Percentiles rank a stretch among this genome's conserved stretches.
Conservation (phyloP, 495 filamentous ascomycete species). For the Xylaria grammica region DNA sequence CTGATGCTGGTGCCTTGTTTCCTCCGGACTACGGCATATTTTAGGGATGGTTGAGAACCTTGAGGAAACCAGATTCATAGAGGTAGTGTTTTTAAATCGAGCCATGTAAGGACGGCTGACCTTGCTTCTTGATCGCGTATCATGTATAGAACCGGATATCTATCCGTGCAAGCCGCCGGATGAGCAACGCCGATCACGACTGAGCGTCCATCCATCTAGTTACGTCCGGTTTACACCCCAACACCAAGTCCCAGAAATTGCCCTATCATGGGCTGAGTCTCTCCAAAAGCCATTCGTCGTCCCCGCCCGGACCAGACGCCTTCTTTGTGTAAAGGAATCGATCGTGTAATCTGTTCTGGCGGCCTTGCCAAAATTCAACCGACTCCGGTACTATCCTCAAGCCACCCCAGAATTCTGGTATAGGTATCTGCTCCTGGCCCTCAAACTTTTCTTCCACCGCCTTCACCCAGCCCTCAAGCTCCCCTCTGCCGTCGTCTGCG, state of each 20-base stretch:
- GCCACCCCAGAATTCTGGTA: slow-evolving; percentile 95
- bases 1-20: too few species aligned
- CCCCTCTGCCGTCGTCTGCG: slow-evolving; percentile 63
- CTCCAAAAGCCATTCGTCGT: slow-evolving; percentile 60
- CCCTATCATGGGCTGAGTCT: slow-evolving; percentile 63
- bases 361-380: slow-evolving; percentile 95
- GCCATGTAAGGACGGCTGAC: neutral
- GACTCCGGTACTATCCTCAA: slow-evolving; percentile 82
- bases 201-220: neutral
- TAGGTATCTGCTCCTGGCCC: slow-evolving; percentile 75
- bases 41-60: neutral
- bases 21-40: too few species aligned
- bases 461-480: slow-evolving; percentile 70
- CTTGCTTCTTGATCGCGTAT: neutral
- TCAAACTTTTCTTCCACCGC: slow-evolving; percentile 76
- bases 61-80: neutral
- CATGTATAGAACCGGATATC: neutral
- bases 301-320: slow-evolving; percentile 37
- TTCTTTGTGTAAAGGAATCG: slow-evolving; percentile 82
- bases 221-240: neutral
- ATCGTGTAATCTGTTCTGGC: slow-evolving; percentile 87
- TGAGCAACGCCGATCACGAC: neutral
- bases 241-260: neutral
- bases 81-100: neutral
- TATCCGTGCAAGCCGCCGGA: neutral